A percentile compares a stretch with the other conserved stretches of the same genome.
These are phyloP conservation scores for Beta vulgaris DNA, from an alignment of 148 eudicot species.

Conservation along the genomic window DNA sequence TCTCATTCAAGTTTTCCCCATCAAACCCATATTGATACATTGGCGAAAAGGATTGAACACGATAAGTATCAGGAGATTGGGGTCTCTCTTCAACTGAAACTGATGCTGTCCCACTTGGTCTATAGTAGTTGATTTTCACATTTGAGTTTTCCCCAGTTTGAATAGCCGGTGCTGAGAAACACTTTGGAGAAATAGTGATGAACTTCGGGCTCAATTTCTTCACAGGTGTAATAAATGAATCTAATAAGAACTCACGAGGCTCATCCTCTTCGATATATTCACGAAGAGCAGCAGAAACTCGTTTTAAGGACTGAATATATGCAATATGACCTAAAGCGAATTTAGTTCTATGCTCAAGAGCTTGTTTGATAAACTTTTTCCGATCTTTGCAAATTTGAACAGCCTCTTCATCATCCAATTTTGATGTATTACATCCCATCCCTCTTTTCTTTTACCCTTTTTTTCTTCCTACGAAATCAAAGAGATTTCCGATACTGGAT, in stretches of 20 bases:
- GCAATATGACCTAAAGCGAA: conserved; percentile 86
- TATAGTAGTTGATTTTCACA: conserved; percentile 58
- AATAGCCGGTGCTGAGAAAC: conserved; percentile 53
- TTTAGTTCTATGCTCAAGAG: conserved; percentile 68
- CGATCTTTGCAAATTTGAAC: conserved; percentile 90
- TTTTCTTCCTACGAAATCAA: conserved; percentile 19
- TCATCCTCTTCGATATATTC: conserved; percentile 87
- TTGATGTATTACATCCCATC: conserved; percentile 97
- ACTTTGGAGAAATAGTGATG: conserved; percentile 71
- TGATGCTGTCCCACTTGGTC: conserved; percentile 68
- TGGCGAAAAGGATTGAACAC: conserved; percentile 64
- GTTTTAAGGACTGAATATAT: conserved; percentile 69
- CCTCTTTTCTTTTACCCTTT: conserved; percentile 23
- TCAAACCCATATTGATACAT: conserved; percentile 61
- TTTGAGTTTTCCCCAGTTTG: conserved; percentile 46
- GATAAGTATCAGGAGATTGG: conserved; percentile 70
- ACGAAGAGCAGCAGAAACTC: conserved; percentile 80
- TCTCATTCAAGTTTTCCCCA: conserved; percentile 48
- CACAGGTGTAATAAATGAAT: conserved; percentile 54
- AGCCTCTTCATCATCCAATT: conserved; percentile 91
- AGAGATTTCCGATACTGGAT: conserved; percentile 32
- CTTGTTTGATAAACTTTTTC: conserved; percentile 83
- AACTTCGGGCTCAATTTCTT: conserved; percentile 59
- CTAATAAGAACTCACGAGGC: conserved; percentile 68
- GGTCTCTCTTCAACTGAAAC: conserved; percentile 75